These are phyloP conservation scores for Agrocybe pediades DNA, from an alignment of 768 basidiomycete genomes.

Conservation along the genomic window DNA sequence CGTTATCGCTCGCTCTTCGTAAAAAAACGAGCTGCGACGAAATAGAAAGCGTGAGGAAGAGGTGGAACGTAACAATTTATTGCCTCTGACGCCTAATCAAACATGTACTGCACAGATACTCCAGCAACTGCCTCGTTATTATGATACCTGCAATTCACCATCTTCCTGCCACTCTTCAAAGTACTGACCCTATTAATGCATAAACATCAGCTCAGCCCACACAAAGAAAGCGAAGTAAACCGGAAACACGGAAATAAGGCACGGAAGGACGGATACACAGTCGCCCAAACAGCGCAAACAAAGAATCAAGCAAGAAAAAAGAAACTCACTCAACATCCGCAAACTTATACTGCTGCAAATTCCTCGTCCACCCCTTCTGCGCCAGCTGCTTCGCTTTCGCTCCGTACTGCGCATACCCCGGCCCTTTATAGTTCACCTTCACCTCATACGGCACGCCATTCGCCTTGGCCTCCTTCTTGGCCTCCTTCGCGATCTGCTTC, in stretches of 20 bases:
- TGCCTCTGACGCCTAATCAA: too few species aligned
- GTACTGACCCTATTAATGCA: not conserved
- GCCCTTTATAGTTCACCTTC: not conserved
- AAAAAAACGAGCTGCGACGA: too few species aligned
- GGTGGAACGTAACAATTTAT: too few species aligned
- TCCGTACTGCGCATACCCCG: slow-evolving; percentile 1
- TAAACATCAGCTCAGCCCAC: too few species aligned
- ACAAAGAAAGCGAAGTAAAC: too few species aligned
- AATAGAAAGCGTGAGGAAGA: too few species aligned
- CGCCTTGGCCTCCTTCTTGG: slow-evolving; percentile 4
- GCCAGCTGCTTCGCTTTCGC: slow-evolving; percentile 1
- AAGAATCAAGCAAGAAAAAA: too few species aligned
- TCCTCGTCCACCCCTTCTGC: slow-evolving; percentile 3
- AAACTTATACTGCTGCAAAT: slow-evolving; percentile 9
- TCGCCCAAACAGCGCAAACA: too few species aligned
- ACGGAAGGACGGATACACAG: too few species aligned
- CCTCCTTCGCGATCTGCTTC: not conserved
- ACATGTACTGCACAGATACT: not conserved
- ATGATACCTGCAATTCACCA: slow-evolving; percentile 7
- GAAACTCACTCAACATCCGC: slow-evolving; percentile 9
- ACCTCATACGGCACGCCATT: slow-evolving; percentile 3
- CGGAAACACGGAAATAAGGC: too few species aligned
- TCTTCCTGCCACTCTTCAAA: slow-evolving; percentile 1
- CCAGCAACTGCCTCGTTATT: slow-evolving; percentile 1
- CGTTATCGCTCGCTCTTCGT: too few species aligned